These are phyloP conservation scores for Erythrophleum fordii DNA, from an alignment of 306 rosid species.

Conservation along the genomic window DNA sequence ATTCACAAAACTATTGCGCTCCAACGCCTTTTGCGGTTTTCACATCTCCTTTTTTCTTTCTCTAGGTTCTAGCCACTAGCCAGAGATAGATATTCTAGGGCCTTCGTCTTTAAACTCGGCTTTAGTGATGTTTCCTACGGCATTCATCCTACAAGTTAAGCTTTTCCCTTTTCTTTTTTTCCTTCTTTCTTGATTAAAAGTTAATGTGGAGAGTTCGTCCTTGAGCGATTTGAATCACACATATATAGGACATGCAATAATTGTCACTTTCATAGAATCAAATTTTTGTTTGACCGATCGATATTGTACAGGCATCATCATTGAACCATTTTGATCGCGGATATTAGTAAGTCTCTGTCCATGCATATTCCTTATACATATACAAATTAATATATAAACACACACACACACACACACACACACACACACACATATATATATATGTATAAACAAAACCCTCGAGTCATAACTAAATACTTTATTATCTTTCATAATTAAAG, in stretches of 20 bases:
- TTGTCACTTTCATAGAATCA: not conserved
- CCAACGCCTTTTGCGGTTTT: not conserved
- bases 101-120: not conserved
- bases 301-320: not conserved
- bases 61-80: conserved; percentile 6
- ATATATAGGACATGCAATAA: not conserved
- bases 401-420: no score
- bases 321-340: not conserved
- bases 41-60: not conserved
- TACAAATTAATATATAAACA: not conserved
- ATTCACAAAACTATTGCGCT: not conserved
- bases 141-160: conserved; percentile 5
- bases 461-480: not conserved
- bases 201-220: conserved; percentile 9
- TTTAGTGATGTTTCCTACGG: conserved; percentile 9
- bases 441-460: not conserved
- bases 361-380: not conserved
- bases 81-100: not conserved
- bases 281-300: not conserved
- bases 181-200: not conserved
- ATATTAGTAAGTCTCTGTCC: not conserved
- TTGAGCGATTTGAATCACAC: not conserved
- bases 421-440: no score
- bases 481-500: no score
- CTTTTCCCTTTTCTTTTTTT: not conserved